Conservation (phyloP, 441 rosid genomes). For the Syzygium syzygioides region DNA sequence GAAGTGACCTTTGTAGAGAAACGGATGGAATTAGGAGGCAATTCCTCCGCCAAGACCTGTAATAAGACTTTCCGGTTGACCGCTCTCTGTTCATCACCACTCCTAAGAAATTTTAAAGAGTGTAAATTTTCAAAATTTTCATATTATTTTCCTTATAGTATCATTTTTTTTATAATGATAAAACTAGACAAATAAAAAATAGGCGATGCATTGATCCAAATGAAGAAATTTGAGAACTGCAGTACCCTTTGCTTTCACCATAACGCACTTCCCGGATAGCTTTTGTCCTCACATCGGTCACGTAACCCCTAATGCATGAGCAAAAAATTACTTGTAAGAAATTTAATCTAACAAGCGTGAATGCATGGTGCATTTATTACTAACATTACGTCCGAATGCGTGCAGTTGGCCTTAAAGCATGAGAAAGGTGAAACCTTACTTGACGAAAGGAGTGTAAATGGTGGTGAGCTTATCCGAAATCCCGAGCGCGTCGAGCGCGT, state of each 20-base stretch:
- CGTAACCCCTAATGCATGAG: not conserved
- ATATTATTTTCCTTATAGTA: not conserved
- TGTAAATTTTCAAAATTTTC: not conserved
- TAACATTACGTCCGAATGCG: not conserved
- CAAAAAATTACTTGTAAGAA: not conserved
- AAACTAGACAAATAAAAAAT: not conserved
- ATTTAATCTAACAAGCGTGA: not conserved
- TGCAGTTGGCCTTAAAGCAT: not conserved
- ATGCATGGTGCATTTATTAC: not conserved
- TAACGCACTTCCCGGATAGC: not conserved
- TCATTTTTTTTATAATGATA: not conserved
- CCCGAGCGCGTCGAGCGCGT: constrained; percentile 37
- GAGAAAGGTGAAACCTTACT: not conserved
- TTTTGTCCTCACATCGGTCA: not conserved
- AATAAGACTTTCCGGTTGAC: constrained; percentile 24
- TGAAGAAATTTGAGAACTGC: not conserved
- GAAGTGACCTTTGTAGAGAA: constrained; percentile 26
- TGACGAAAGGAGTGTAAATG: constrained; percentile 12
- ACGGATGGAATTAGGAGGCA: constrained; percentile 27
- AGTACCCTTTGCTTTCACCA: not conserved
- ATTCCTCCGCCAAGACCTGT: constrained; percentile 34
- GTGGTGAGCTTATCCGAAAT: constrained; percentile 35
- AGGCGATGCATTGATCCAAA: not conserved
- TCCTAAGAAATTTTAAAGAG: not conserved
- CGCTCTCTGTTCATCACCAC: constrained; percentile 4